Percentiles rank a stretch among this genome's conserved stretches.
Conservation (phyloP, 2,329 filamentous ascomycete genomes). For the Botrytis sinoallii region DNA sequence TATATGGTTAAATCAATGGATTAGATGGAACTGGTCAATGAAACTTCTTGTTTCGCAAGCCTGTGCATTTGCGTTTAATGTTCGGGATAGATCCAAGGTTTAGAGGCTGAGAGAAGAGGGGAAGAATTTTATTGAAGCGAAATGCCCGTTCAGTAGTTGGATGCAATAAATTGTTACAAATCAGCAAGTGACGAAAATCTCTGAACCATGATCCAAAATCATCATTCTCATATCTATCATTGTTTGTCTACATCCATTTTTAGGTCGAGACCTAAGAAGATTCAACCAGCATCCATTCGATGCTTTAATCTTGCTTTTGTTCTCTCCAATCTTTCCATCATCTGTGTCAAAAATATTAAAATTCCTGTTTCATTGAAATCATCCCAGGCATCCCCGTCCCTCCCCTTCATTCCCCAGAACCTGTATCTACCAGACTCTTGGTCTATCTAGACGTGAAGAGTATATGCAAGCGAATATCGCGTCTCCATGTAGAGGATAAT, state of each 20-base stretch:
- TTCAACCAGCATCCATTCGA: not conserved
- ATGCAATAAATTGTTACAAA: not conserved
- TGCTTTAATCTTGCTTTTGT: not conserved
- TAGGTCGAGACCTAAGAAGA: not conserved
- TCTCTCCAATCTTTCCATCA: not conserved
- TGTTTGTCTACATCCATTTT: constrained; percentile 1
- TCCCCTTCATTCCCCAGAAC: not conserved
- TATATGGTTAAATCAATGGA: not conserved
- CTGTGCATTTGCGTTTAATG: not conserved
- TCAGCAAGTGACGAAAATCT: not conserved
- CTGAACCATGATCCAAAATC: not conserved
- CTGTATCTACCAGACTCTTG: not conserved
- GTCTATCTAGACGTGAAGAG: not conserved
- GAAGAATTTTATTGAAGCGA: not conserved
- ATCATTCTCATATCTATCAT: constrained; percentile 3
- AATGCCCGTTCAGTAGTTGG: not conserved
- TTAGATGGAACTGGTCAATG: not conserved
- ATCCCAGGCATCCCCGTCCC: not conserved
- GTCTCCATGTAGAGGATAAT: constrained; percentile 1
- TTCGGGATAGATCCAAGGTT: not conserved
- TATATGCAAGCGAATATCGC: constrained; percentile 11
- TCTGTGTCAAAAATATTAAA: constrained; percentile 1
- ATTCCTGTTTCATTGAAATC: constrained; percentile 1
- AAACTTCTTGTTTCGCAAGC: not conserved
- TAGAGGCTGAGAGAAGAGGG: not conserved